Conservation (phyloP, 2,329 filamentous ascomycete species). For the Colletotrichum tropicale region DNA sequence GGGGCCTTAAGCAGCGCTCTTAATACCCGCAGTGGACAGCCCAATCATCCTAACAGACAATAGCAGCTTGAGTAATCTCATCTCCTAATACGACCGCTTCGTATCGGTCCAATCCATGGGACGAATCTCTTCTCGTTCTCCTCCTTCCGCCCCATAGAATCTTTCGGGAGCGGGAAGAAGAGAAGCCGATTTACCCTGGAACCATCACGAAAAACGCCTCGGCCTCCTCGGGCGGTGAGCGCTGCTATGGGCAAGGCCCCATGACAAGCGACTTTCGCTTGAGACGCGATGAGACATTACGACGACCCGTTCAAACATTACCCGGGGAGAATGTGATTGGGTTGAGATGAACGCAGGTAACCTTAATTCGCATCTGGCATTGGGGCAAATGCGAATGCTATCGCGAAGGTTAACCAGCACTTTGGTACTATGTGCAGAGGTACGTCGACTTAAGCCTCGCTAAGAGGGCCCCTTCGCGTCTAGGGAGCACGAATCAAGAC, state of each 20-base stretch:
- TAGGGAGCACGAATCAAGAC: neutral
- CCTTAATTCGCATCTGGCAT: neutral
- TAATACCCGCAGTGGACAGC: neutral
- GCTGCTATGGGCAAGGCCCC: neutral
- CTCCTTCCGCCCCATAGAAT: neutral
- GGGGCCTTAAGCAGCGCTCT: neutral
- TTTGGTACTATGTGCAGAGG: neutral
- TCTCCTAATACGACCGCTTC: neutral
- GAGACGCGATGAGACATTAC: neutral
- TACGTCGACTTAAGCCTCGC: neutral
- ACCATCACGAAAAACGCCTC: neutral
- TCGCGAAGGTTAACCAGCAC: neutral
- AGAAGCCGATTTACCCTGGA: neutral
- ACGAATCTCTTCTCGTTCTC: neutral
- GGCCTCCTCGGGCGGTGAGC: neutral
- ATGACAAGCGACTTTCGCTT: neutral
- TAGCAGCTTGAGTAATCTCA: neutral
- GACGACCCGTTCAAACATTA: neutral
- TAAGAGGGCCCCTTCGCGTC: neutral
- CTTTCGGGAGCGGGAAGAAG: neutral
- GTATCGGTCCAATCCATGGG: neutral
- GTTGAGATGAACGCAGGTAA: neutral
- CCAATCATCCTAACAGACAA: rapidly evolving
- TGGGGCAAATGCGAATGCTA: neutral
- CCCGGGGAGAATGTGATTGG: neutral